phyloP scores from a whole-genome alignment of 202 grass and related monocot species.

The Panicum hallii region DNA sequence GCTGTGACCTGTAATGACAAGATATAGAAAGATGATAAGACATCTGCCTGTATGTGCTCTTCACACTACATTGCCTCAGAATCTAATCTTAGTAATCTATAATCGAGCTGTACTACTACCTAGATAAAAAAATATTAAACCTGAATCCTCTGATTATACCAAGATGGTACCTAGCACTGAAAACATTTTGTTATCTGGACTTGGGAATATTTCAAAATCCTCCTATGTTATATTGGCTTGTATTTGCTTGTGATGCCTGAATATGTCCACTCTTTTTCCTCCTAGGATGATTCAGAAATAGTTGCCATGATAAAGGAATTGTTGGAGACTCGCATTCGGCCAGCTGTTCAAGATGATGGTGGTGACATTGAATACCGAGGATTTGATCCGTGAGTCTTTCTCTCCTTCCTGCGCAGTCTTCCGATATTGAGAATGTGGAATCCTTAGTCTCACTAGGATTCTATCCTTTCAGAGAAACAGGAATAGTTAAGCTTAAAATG shows the following conservation, averaged over 20 bases:
- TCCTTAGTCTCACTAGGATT: conserved; percentile 37
- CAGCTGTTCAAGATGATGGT: conserved; percentile 98
- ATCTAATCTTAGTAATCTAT: conserved; percentile 11
- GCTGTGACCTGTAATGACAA: neutral
- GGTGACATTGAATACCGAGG: conserved; percentile 95
- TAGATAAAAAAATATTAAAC: neutral
- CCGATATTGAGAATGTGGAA: neutral
- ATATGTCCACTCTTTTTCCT: conserved; percentile 14
- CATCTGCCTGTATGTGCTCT: neutral
- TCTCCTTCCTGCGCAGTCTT: neutral
- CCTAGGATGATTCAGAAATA: conserved; percentile 99
- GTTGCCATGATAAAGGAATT: conserved; percentile 99
- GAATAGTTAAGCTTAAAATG: conserved; percentile 94
- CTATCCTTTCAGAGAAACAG: conserved; percentile 66
- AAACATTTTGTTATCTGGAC: neutral
- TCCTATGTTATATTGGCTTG: neutral
- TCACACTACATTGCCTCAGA: neutral
- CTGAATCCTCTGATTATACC: neutral
- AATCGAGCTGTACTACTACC: neutral
- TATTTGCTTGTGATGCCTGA: conserved; percentile 44
- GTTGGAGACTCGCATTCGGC: conserved; percentile 90
- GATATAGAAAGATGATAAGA: neutral
- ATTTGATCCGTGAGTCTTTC: conserved; percentile 81
- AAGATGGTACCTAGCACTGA: conserved; percentile 4
- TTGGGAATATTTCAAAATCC: conserved; percentile 10